Evolutionary conservation across 495 filamentous ascomycete species (phyloP), one percentile per base, ranked within the genome.

Genomic region (Penicillium bialowiezense): DNA sequence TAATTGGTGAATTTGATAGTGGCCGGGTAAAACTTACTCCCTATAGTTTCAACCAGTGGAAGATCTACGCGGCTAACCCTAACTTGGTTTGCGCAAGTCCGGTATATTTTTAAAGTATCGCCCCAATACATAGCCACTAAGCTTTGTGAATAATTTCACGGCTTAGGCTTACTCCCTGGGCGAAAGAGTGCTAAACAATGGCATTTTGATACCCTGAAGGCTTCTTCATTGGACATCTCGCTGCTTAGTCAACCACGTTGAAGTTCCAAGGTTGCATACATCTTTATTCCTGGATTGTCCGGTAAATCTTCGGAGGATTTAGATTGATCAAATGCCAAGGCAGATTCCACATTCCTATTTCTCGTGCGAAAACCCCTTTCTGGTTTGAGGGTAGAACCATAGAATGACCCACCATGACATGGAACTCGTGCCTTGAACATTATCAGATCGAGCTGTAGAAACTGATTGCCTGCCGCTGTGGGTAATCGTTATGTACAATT

Each of bases 21-120:
- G 21, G 9, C 21, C 43, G 43, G 43, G 33, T 37, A 46, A 46
- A 15, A 12, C 24, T 34, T 46, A 26, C 15, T 36, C 43, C 43
- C 43, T 18, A 32, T 32, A 13, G 29, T 32, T 12, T 14, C 12
- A 23, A 7, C 17, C 5, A 10, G 12, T 32, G 20, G 18, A 19
- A 20, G 36, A 39, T 39, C 36, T 39, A 21, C 36, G 20, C 7
- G 12, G 6, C 19, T 39, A 39, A 13, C 18, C 36, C 13, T 39
- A 21, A 39, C 4, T 17, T 21, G 36, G 7, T 23, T 39, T 13
- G 29, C 29, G 10, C 12, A 12, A 32, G 29, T 32, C 29, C 12
- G 10, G 15, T 37, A 15, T n/a, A 37, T 14, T 37, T 19, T 19
- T 3, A 20, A 37, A 15, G 8, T 26, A 4, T 26, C 23, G n/a